Evolutionary conservation across 495 filamentous ascomycete genomes (phyloP), one percentile per base, ranked within the genome.

Genomic region (Aspergillus sparsus): DNA sequence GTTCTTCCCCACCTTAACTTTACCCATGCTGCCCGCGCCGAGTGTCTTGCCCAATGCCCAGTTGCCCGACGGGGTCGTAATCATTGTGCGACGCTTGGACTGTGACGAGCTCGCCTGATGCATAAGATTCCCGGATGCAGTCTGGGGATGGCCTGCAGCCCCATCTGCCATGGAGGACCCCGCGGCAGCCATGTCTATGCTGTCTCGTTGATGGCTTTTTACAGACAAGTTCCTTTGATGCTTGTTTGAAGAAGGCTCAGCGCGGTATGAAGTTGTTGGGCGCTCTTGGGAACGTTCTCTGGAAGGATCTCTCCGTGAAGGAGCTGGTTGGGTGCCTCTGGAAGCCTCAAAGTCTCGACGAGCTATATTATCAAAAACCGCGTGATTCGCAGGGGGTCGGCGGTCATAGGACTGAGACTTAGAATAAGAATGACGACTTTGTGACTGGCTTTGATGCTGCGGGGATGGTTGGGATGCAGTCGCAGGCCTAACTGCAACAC

Each of bases 31-130:
- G 10, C 94, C 94, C 55, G 93, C 92, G 49, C 94, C 94, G 60
- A 99, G 94, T 3, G 94, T 99, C 80, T 99, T 98, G 18, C 93
- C 94, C 49, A 99, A 81, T 31, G 90, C 82, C 89, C 93, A 99
- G 76, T 91, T 85, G 44, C 93, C 93, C 2, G 90, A 90, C 32
- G 84, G 85, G 5, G 92, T 91, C 35, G 86, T 87, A 66, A 95
- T 90, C 44, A 90, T 91, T 37, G 91, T 94, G 60, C 92, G 84
- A 63, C 91, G 85, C 60, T 87, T 85, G 34, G 82, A 72, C 67
- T 82, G 74, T 66, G 80, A 74, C 65, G 80, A 66, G 66, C 74
- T 66, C 27, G 62, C 50, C 12, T 73, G 61, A 57, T 74, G 63
- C 46, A 61, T 49, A 44, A 68, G 68, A 46, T 67, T 55, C 66